Conservation (phyloP, 2,329 filamentous ascomycete species). For the Sarocladium kiliense region DNA sequence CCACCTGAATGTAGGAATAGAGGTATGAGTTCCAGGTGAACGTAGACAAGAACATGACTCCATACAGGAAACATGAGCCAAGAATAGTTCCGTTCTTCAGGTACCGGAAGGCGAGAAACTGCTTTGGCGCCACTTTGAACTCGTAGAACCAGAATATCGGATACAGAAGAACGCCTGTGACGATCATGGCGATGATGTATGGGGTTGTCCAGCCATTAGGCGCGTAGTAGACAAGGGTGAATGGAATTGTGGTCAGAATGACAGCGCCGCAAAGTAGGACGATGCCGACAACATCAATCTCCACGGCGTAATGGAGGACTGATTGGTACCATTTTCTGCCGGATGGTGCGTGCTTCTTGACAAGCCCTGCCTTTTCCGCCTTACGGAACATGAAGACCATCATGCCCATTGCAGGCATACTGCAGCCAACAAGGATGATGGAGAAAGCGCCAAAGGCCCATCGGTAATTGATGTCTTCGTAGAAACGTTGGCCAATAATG, state of each 20-base stretch:
- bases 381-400: slow-evolving; percentile 32
- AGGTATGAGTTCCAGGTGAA: slow-evolving; percentile 45
- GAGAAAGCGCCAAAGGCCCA: slow-evolving; percentile 55
- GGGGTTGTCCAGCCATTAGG: slow-evolving; percentile 30
- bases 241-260: slow-evolving; percentile 44
- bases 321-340: slow-evolving; percentile 40
- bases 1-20: slow-evolving; percentile 44
- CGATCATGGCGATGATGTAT: slow-evolving; percentile 36
- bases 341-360: slow-evolving; percentile 34
- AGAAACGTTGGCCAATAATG: slow-evolving; percentile 28
- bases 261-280: slow-evolving; percentile 42
- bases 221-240: slow-evolving; percentile 29
- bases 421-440: slow-evolving; percentile 51
- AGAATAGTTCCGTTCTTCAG: slow-evolving; percentile 41
- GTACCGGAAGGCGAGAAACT: slow-evolving; percentile 47
- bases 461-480: slow-evolving; percentile 26
- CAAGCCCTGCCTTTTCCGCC: slow-evolving; percentile 39
- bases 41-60: slow-evolving; percentile 30
- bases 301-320: slow-evolving; percentile 42
- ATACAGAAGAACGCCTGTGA: slow-evolving; percentile 41
- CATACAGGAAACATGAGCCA: slow-evolving; percentile 33
- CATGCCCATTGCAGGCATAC: slow-evolving; percentile 23
- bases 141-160: slow-evolving; percentile 48
- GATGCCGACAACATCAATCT: slow-evolving; percentile 52
- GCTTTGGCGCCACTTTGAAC: slow-evolving; percentile 45